These are phyloP conservation scores for Fusarium albidum DNA, from an alignment of 2,329 filamentous ascomycete genomes.

Conservation along the genomic window DNA sequence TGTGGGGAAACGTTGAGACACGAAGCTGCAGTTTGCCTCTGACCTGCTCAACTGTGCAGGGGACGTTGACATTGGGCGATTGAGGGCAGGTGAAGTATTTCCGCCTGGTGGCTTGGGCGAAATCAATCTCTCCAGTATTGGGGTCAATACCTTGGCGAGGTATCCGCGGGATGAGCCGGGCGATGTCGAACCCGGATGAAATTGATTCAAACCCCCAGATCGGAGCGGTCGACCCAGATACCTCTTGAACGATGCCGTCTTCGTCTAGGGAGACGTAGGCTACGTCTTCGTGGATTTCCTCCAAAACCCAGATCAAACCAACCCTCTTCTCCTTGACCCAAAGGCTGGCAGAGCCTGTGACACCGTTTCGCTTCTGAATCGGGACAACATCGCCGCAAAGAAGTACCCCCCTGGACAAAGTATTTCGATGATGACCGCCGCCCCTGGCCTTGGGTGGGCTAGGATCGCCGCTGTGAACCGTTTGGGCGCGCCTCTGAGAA, in stretches of 20 bases:
- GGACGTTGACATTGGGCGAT: constrained; percentile 79
- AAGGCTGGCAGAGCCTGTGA: constrained; percentile 89
- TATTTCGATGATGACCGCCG: constrained; percentile 70
- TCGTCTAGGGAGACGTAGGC: constrained; percentile 80
- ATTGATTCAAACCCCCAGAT: constrained; percentile 84
- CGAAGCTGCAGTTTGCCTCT: constrained; percentile 76
- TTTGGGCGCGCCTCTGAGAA: constrained; percentile 67
- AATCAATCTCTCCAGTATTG: constrained; percentile 78
- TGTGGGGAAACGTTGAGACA: constrained; percentile 94
- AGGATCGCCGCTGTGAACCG: constrained; percentile 65
- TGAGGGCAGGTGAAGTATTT: constrained; percentile 89
- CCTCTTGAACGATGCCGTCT: constrained; percentile 74
- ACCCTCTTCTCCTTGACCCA: constrained; percentile 99
- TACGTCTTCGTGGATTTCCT: constrained; percentile 96
- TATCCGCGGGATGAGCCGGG: constrained; percentile 80
- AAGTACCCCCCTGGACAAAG: constrained; percentile 85
- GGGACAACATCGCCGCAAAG: constrained; percentile 98
- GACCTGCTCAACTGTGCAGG: constrained; percentile 80
- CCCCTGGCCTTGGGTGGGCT: constrained; percentile 63
- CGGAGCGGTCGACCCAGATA: constrained; percentile 78
- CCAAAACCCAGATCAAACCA: constrained; percentile 95
- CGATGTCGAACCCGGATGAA: constrained; percentile 75
- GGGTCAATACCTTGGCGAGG: constrained; percentile 78
- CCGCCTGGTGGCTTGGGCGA: constrained; percentile 74
- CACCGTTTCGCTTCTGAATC: constrained; percentile 94